Conservation (phyloP, 2,329 filamentous ascomycete genomes). For the Phialemonium atrogriseum region DNA sequence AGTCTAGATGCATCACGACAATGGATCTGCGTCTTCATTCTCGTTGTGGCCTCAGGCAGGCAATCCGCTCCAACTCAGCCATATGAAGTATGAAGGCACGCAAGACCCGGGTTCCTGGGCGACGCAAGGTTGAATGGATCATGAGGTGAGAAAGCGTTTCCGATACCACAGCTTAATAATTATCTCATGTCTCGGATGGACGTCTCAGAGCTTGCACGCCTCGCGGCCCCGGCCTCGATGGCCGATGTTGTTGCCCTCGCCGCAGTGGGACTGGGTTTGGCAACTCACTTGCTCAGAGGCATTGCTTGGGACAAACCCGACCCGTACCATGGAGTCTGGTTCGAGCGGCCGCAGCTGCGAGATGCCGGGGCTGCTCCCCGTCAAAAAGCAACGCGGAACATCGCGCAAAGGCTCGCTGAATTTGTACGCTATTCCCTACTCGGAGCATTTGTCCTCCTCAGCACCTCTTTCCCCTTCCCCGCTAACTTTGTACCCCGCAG, state of each 20-base stretch:
- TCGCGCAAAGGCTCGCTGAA: slow-evolving; percentile 18
- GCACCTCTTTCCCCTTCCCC: too few relatives aligned
- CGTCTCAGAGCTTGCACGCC: background rate
- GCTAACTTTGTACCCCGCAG: too few relatives aligned
- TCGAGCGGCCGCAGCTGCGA: slow-evolving; percentile 7
- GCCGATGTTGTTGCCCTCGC: slow-evolving; percentile 7
- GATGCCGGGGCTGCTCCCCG: slow-evolving; percentile 1
- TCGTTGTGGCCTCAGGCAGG: too few relatives aligned
- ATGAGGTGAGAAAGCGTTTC: too few relatives aligned
- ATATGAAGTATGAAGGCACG: too few relatives aligned
- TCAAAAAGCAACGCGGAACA: slow-evolving; percentile 6
- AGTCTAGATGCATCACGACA: too few relatives aligned
- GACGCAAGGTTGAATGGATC: too few relatives aligned
- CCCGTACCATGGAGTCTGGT: slow-evolving; percentile 7
- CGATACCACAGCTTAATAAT: too few relatives aligned
- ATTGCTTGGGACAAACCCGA: slow-evolving; percentile 8
- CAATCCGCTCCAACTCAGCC: too few relatives aligned
- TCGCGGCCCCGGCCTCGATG: slow-evolving; percentile 1
- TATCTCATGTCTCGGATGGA: too few relatives aligned
- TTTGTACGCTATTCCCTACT: slow-evolving; percentile 26
- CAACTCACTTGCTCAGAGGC: slow-evolving; percentile 18
- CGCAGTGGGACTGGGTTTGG: slow-evolving; percentile 17
- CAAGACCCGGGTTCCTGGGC: too few relatives aligned
- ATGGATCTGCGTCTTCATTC: too few relatives aligned
- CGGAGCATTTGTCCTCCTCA: background rate